phyloP scores from a whole-genome alignment of 2,329 filamentous ascomycete species.

The Diaporthe nobilis region DNA sequence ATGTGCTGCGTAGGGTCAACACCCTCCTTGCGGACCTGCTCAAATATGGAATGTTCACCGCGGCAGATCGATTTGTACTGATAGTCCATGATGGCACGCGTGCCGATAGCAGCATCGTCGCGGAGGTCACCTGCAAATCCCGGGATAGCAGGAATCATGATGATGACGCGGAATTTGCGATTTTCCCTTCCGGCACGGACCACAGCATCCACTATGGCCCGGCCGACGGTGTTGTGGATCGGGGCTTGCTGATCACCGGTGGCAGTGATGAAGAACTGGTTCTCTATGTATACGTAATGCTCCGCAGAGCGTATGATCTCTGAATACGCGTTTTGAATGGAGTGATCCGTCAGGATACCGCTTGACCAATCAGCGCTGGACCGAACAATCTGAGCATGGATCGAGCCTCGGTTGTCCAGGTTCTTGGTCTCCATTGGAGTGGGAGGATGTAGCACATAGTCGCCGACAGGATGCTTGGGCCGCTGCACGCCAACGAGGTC shows the following conservation, averaged over 20 bases:
- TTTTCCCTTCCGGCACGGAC: conserved; percentile 84
- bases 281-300: conserved; percentile 97
- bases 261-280: conserved; percentile 98
- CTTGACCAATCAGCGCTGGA: conserved; percentile 95
- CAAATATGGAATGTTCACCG: conserved; percentile 92
- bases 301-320: conserved; percentile 89
- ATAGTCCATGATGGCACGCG: conserved; percentile 97
- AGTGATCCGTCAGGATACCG: conserved; percentile 86
- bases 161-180: conserved; percentile 91
- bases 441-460: conserved; percentile 86
- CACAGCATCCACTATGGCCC: conserved; percentile 91
- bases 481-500: conserved; percentile 90
- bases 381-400: conserved; percentile 88
- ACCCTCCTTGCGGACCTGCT: conserved; percentile 78
- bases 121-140: conserved; percentile 94
- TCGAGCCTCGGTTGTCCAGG: conserved; percentile 76
- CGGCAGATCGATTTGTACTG: conserved; percentile 97
- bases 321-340: conserved; percentile 88
- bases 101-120: conserved; percentile 86
- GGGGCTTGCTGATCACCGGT: conserved; percentile 90
- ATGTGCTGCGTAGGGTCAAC: conserved; percentile 86
- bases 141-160: conserved; percentile 91
- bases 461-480: conserved; percentile 89
- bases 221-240: conserved; percentile 89
- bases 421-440: conserved; percentile 77